phyloP scores from a whole-genome alignment of 306 rosid species.

The Cucurbita ficifolia region DNA sequence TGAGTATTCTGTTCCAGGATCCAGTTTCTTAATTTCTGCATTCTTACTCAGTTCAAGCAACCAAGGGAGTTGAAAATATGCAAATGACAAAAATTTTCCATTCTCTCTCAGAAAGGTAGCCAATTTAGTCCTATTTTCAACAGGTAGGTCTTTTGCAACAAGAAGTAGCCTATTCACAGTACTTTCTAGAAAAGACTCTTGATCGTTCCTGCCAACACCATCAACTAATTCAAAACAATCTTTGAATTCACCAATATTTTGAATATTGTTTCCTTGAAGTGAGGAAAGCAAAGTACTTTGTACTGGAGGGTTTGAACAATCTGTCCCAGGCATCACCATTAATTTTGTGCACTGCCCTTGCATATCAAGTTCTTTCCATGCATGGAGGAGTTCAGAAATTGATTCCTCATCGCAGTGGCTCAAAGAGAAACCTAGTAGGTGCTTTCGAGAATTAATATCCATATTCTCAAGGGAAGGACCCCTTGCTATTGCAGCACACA shows the following conservation, averaged over 20 bases:
- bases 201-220: slow-evolving; percentile 29
- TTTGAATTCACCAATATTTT: slow-evolving; percentile 30
- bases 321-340: slow-evolving; percentile 38
- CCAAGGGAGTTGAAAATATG: slow-evolving; percentile 82
- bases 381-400: slow-evolving; percentile 73
- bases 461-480: slow-evolving; percentile 97
- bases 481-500: slow-evolving; percentile 96
- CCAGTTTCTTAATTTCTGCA: slow-evolving; percentile 27
- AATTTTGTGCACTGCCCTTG: slow-evolving; percentile 79
- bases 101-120: slow-evolving; percentile 61
- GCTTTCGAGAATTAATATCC: slow-evolving; percentile 81
- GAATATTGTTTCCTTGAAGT: slow-evolving; percentile 25
- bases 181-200: slow-evolving; percentile 39
- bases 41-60: slow-evolving; percentile 62
- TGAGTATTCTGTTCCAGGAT: slow-evolving; percentile 40
- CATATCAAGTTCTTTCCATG: slow-evolving; percentile 95
- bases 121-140: slow-evolving; percentile 52
- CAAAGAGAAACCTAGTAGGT: slow-evolving; percentile 76
- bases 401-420: slow-evolving; percentile 95
- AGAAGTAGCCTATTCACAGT: slow-evolving; percentile 28
- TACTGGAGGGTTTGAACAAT: slow-evolving; percentile 33
- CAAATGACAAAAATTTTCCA: slow-evolving; percentile 65
- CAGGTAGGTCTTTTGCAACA: slow-evolving; percentile 56
- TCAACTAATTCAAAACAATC: slow-evolving; percentile 25
- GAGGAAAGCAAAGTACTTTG: slow-evolving; percentile 41